Evolutionary conservation across 208 protist species (phyloP), one percentile per base, ranked within the genome.

Genomic region (Crithidia expoeki): DNA sequence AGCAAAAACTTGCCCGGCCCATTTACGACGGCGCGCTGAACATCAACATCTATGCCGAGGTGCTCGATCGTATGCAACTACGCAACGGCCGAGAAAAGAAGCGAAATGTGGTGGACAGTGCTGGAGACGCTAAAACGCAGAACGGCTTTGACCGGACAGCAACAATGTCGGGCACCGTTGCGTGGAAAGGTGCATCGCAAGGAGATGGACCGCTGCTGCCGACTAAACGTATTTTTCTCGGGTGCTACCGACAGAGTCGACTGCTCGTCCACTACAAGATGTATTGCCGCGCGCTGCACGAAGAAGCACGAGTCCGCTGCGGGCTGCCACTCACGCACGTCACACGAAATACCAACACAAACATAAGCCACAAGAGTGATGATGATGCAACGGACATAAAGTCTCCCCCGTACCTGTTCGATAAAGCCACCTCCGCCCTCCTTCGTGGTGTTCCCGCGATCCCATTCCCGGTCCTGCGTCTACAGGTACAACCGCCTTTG

Each of bases 261-360:
- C 50, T 90, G 56, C 79, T 96, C 9, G 70, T 96, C 30, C 88
- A 91, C 55, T 94, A 80, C 73, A 96, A 94, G 76, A 58, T 93
- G 23, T 89, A 85, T 56, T 94, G 86, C 65, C 75, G 81, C 25
- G 89, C 92, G 2, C 53, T 96, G 34, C 77, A 93, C 46, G 88
- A 93, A 56, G 84, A 92, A 58, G 71, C 70, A n/a, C 76, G 78
- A 0, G 50, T 74, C 47, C 76, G 84, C 10, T 65, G 51, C 17
- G 61, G 63, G 19, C 62, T 64, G 11, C 44, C 55, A 4, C 30
- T 58, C 4, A 64, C 76, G 1, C 70, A 75, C 57, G 40, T 80
- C 2, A 68, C 50, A 7, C 61, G 51, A n/a, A 33, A 23, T 61
- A 28, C 16, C 49, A 49, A 5, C n/a, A 57, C 21, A 17, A 3